phyloP scores from a whole-genome alignment of 2,329 filamentous ascomycete genomes.

The Ophidiomyces ophidiicola region DNA sequence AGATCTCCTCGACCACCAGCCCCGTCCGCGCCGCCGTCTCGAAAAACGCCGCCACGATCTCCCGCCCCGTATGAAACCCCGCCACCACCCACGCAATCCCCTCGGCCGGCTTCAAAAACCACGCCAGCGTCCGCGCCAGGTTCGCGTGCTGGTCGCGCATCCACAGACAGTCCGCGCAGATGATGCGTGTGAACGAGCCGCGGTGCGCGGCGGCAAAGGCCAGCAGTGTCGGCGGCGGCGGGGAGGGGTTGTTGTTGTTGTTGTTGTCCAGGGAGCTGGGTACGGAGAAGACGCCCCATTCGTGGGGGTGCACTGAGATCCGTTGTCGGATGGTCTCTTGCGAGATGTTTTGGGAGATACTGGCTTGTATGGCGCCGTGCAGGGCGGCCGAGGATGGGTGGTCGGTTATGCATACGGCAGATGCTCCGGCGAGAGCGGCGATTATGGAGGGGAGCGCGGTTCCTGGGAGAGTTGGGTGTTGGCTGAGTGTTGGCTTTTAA shows the following conservation, averaged over 20 bases:
- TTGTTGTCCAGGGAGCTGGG: neutral
- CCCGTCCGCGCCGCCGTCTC: slow-evolving; percentile 33
- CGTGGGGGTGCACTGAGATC: slow-evolving; percentile 39
- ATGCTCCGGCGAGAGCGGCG: slow-evolving; percentile 27
- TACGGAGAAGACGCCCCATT: slow-evolving; percentile 40
- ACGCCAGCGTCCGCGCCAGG: slow-evolving; percentile 43
- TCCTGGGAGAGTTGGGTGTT: slow-evolving; percentile 20
- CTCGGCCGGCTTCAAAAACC: slow-evolving; percentile 39
- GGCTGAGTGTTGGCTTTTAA: neutral
- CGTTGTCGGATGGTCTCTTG: slow-evolving; percentile 15
- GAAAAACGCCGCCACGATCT: slow-evolving; percentile 46
- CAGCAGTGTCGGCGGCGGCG: neutral
- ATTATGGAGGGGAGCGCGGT: slow-evolving; percentile 33
- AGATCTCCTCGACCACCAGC: slow-evolving; percentile 42
- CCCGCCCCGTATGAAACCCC: slow-evolving; percentile 48
- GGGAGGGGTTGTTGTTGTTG: neutral
- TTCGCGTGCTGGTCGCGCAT: slow-evolving; percentile 46
- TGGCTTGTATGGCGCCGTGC: slow-evolving; percentile 34
- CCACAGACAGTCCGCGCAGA: slow-evolving; percentile 52
- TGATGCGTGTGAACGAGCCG: slow-evolving; percentile 40
- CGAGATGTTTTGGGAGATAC: slow-evolving; percentile 37
- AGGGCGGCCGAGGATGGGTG: slow-evolving; percentile 34
- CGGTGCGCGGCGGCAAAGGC: slow-evolving; percentile 30
- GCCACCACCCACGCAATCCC: slow-evolving; percentile 37
- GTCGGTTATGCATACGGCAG: slow-evolving; percentile 40